Base-by-base conservation (phyloP, 148 eudicot genomes). In the Bassia scoparia region DNA sequence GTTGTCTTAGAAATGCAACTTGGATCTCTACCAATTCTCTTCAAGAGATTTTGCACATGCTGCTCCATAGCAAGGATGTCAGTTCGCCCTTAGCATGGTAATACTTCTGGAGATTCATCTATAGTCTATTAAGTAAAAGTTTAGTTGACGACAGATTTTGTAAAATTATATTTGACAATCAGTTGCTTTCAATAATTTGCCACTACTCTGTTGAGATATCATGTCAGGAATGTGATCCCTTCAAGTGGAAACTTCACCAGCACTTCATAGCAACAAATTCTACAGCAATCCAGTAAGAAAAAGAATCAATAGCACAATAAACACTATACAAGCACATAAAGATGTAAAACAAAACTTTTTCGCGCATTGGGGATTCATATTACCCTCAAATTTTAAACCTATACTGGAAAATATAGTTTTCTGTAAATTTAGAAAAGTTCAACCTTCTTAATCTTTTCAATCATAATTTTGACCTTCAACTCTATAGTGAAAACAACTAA, bases 181-280 rank as follows among this genome's bases (percentile, higher is more conserved):
- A 48, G 13, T 68, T 62, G 12, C 44, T 21, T 27, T 49, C 26
- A 68, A 63, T 30, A 14, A 35, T 44, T 68, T 30, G 23, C 34
- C 58, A 73, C 90, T 86, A 95, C 99, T 95, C 99, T 9, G 99
- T 95, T n/a, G n/a, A n/a, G 99, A 88, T 76, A 96, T 95, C 99
- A 95, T 95, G 73, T 95, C 99, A 30, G 99, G 97, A 76, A 95
- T 95, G 72, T 97, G 86, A n/a, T n/a, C 80, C 99, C 99, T 84
- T 95, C 99, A 61, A 95, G 88, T 21, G 97, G 97, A n/a, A 74
- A 81, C 85, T 88, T 95, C 99, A 62, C 97, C 99, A 68, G 82
- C 86, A 73, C 97, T 86, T 95, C 94, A 74, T 87, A 75, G 88
- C 86, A 71, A 95, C 86, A 74, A 94, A 94, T 71, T 94, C 98